phyloP scores from a whole-genome alignment of 2,329 filamentous ascomycete species.

The Cryphonectria nitschkei region DNA sequence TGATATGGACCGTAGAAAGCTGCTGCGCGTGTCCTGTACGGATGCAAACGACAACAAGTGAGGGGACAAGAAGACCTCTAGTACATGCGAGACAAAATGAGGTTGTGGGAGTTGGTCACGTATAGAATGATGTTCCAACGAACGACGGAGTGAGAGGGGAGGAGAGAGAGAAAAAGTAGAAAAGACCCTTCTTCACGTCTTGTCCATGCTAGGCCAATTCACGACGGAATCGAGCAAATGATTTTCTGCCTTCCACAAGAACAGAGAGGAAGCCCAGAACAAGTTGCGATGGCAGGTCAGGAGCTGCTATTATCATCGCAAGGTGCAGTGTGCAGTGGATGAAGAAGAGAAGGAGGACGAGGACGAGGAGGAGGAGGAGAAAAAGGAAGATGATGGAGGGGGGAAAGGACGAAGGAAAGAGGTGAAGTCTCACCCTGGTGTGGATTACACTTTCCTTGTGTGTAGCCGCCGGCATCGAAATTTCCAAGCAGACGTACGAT shows the following conservation, averaged over 20 bases:
- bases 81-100: too few relatives aligned
- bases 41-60: not conserved
- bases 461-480: not conserved
- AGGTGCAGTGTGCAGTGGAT: not conserved
- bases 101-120: too few relatives aligned
- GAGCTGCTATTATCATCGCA: not conserved
- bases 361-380: too few relatives aligned
- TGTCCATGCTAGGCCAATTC: conserved; percentile 23
- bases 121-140: not conserved
- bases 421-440: not conserved
- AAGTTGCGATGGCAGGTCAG: conserved; percentile 2
- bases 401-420: not conserved
- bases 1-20: not conserved
- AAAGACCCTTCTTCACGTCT: conserved; percentile 19
- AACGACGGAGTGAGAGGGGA: not conserved
- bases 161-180: not conserved
- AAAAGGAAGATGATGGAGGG: not conserved
- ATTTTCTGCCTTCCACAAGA: not conserved
- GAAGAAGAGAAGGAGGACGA: too few relatives aligned
- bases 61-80: not conserved
- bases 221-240: not conserved
- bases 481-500: not conserved
- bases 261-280: not conserved
- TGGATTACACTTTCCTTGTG: not conserved
- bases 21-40: not conserved